Evolutionary conservation across 306 rosid species (phyloP).

Genomic region (Datisca glomerata): DNA sequence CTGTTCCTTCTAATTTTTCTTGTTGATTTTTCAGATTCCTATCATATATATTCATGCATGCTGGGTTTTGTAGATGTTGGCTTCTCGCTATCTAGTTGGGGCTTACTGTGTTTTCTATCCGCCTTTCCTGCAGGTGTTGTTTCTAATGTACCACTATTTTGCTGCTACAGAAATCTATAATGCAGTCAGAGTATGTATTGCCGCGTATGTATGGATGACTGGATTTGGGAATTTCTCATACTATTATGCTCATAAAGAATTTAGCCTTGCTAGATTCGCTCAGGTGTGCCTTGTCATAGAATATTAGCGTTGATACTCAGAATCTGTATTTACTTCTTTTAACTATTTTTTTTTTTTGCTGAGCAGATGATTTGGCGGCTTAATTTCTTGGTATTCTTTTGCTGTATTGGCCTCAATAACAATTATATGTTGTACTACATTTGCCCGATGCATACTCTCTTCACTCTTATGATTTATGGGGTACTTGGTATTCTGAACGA

Average conservation of each 20-base stretch:
- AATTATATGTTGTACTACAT: conserved; percentile 95
- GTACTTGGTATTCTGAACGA: conserved; percentile 81
- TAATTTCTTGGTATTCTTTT: conserved; percentile 77
- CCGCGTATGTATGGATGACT: conserved; percentile 99
- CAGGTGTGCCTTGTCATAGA: conserved; percentile 67
- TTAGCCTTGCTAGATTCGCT: conserved; percentile 83
- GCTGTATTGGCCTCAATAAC: conserved; percentile 87
- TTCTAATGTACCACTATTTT: conserved; percentile 92
- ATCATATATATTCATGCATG: conserved; percentile 1
- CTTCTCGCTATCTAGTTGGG: no score
- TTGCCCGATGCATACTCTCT: conserved; percentile 98
- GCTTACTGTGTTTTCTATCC: no score
- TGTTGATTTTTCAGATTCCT: background rate
- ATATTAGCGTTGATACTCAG: no score
- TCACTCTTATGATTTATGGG: conserved; percentile 97
- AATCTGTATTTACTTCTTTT: background rate
- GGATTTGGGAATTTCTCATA: conserved; percentile 99
- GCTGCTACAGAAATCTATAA: conserved; percentile 96
- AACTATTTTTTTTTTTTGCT: background rate
- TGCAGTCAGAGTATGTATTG: conserved; percentile 89
- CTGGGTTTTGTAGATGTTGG: no score
- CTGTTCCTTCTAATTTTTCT: no score
- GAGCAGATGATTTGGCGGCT: conserved; percentile 99
- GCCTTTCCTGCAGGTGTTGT: conserved; percentile 86
- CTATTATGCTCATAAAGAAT: conserved; percentile 86